A percentile compares a stretch with the other conserved stretches of the same genome.
These are phyloP conservation scores for Vanrija pseudolonga DNA, from an alignment of 1,284 basidiomycete species.

Conservation along the genomic window DNA sequence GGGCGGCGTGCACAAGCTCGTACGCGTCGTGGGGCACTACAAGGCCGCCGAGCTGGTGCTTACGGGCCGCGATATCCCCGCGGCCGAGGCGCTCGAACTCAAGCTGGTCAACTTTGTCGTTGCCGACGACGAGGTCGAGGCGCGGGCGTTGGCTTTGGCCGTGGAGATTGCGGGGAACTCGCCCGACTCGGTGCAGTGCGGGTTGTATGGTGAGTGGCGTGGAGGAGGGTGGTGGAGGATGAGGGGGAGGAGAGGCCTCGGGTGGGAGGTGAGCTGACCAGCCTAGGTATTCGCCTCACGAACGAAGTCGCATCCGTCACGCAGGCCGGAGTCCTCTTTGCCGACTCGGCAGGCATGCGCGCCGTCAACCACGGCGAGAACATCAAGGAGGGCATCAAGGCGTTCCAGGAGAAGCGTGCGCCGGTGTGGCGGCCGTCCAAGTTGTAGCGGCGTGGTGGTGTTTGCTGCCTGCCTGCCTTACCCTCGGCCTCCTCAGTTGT, in stretches of 20 bases:
- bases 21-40: conserved; percentile 12
- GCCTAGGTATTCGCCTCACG: conserved; percentile 11
- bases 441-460: conserved; percentile 4
- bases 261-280: background rate
- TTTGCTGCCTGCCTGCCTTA: too few relatives aligned
- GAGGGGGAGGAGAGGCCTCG: too few relatives aligned
- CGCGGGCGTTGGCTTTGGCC: conserved; percentile 9
- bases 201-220: conserved; percentile 7
- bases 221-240: too few relatives aligned
- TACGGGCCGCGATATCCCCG: conserved; percentile 13
- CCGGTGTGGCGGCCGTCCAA: conserved; percentile 13
- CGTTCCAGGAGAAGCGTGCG: conserved; percentile 13
- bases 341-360: conserved; percentile 8
- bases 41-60: conserved; percentile 12
- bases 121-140: conserved; percentile 15
- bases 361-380: conserved; percentile 10
- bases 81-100: conserved; percentile 10
- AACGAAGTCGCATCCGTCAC: conserved; percentile 3
- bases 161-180: conserved; percentile 10
- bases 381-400: conserved; percentile 15
- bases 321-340: conserved; percentile 7
- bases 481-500: too few relatives aligned
- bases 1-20: conserved; percentile 15
- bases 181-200: conserved; percentile 13
- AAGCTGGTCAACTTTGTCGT: conserved; percentile 19